phyloP scores from a whole-genome alignment of 148 eudicot species.

The Oxyria digyna region DNA sequence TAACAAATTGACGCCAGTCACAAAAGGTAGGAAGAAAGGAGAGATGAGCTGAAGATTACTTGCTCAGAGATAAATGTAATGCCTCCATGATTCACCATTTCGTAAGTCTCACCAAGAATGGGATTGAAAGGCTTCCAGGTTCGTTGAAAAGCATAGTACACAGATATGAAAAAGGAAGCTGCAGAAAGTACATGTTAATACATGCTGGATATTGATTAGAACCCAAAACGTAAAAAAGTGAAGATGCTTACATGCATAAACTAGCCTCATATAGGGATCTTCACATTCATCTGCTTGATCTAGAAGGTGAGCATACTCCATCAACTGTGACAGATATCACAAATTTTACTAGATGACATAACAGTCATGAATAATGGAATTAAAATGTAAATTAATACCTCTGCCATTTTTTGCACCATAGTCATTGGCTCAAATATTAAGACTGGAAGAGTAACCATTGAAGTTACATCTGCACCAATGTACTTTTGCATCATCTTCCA shows the following conservation, averaged over 20 bases:
- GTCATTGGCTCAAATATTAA: slow-evolving; percentile 99
- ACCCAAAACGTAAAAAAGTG: background rate
- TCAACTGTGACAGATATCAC: slow-evolving; percentile 42
- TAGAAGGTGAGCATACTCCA: slow-evolving; percentile 87
- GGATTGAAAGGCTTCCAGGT: slow-evolving; percentile 90
- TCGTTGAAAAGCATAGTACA: slow-evolving; percentile 16
- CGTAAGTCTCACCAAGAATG: slow-evolving; percentile 78
- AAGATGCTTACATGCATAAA: slow-evolving; percentile 61
- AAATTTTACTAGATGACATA: slow-evolving; percentile 4
- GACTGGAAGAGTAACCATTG: slow-evolving; percentile 97
- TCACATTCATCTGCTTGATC: slow-evolving; percentile 90
- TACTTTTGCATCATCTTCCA: slow-evolving; percentile 99
- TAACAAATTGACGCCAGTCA: background rate
- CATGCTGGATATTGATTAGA: background rate
- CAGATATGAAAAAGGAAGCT: slow-evolving; percentile 14
- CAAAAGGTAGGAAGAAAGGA: background rate
- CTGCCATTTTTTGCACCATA: slow-evolving; percentile 97
- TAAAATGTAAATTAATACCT: slow-evolving; percentile 31
- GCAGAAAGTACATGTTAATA: background rate
- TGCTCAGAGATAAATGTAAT: slow-evolving; percentile 66
- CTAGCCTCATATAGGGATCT: slow-evolving; percentile 88
- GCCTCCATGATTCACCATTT: slow-evolving; percentile 63
- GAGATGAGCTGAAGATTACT: slow-evolving; percentile 16
- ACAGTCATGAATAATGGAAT: background rate
- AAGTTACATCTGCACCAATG: slow-evolving; percentile 88